Percentiles rank a stretch among this genome's conserved stretches.
Evolutionary conservation across 1,284 basidiomycete species (phyloP).

Genomic region (Moniliophthora roreri): DNA sequence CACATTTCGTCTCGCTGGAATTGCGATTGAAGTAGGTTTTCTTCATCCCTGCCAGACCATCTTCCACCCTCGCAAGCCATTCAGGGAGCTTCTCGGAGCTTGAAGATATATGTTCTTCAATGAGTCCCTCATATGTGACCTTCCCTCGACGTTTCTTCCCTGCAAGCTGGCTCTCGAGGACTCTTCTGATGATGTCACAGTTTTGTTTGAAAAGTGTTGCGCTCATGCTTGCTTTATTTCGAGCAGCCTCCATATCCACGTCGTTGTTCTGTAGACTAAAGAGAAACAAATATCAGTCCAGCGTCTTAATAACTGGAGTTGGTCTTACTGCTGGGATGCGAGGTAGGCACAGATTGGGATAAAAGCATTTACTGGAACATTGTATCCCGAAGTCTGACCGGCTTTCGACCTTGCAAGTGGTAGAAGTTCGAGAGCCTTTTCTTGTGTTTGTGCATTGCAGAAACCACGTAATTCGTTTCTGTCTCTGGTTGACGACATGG

Average conservation of each 20-base stretch:
- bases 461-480: too few relatives aligned
- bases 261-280: neutral
- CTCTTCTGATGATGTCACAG: neutral
- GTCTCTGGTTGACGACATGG: too few relatives aligned
- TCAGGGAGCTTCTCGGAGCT: neutral
- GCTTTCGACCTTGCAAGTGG: too few relatives aligned
- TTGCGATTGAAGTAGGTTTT: neutral
- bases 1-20: constrained; percentile 9
- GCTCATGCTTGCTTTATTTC: neutral
- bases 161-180: neutral
- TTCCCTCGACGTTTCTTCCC: neutral
- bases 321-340: neutral
- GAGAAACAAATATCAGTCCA: neutral
- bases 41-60: neutral
- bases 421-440: too few relatives aligned
- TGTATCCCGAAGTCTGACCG: too few relatives aligned
- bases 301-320: neutral
- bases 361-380: too few relatives aligned
- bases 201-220: neutral
- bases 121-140: neutral
- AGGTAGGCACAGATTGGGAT: neutral
- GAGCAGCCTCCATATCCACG: neutral
- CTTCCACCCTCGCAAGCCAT: neutral
- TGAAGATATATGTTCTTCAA: neutral
- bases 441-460: too few relatives aligned